Evolutionary conservation across 768 basidiomycete species (phyloP), one percentile per base, ranked within the genome.

Genomic region (Saitozyma podzolica): DNA sequence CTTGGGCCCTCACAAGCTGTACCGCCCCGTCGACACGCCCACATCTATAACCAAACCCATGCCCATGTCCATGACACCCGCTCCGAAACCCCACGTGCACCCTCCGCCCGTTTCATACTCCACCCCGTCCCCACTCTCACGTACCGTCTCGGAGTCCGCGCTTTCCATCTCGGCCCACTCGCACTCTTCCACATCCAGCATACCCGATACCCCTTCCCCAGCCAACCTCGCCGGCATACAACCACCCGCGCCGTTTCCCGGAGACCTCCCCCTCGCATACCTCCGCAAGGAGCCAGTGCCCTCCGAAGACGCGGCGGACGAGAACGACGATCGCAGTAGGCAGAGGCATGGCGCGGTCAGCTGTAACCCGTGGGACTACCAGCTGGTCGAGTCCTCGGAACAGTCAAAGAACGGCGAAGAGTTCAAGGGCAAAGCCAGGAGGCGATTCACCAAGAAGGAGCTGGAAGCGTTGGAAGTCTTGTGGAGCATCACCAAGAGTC

Each of bases 281-380:
- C 56, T 62, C 4, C 59, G 59, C 8, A 61, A 64, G 55, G 65
- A 67, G 19, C 68, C 68, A 6, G 65, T 67, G 0, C 68, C 68
- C 5, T 40, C 52, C 5, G 60, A 63, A n/a, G 65, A 63, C 5
- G 61, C 49, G 37, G 60, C 48, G 8, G 59, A 54, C 8, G 62
- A 56, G 6, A 50, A 56, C 2, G 50, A 51, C 42, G 59, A 60
- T 42, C 39, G 40, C 39, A 29, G 29, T 29, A 29, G 29, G 29
- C 43, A 52, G 5, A 56, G 63, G 47, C 54, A 62, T 50, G 61
- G 62, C 20, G 62, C 63, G 7, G 57, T 60, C 6, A 71, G 69
- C 53, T 61, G 56, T 56, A 71, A 71, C 40, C 69, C 69, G 7
- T 71, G 69, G 69, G 69, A 71, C 48, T 71, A 71, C 43, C 39